phyloP scores from a whole-genome alignment of 495 filamentous ascomycete species.

The Tetracladium marchalianum region DNA sequence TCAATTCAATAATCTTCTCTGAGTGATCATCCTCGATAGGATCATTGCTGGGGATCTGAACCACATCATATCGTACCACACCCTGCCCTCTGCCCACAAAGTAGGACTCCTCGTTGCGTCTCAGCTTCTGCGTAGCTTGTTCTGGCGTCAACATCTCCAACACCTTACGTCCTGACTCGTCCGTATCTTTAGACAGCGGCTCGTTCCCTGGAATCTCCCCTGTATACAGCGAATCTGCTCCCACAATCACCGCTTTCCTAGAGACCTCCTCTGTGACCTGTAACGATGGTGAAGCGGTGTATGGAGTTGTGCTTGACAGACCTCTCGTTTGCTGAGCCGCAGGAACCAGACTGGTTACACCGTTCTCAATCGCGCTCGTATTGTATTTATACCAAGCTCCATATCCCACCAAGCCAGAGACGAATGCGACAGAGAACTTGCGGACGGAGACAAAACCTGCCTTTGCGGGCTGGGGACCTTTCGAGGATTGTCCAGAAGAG shows the following conservation, averaged over 20 bases:
- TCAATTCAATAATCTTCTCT: slow-evolving; percentile 92
- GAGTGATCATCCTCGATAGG: slow-evolving; percentile 98
- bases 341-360: neutral
- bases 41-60: slow-evolving; percentile 89
- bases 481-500: slow-evolving; percentile 30
- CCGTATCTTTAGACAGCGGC: slow-evolving; percentile 77
- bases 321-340: slow-evolving; percentile 2
- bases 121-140: slow-evolving; percentile 81
- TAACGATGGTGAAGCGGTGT: slow-evolving; percentile 3
- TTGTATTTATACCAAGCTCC: slow-evolving; percentile 59
- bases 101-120: slow-evolving; percentile 85
- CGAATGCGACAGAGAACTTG: slow-evolving; percentile 48
- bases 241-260: slow-evolving; percentile 58
- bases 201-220: slow-evolving; percentile 69
- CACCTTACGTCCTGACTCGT: slow-evolving; percentile 68
- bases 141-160: slow-evolving; percentile 95
- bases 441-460: slow-evolving; percentile 46
- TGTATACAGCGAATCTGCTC: slow-evolving; percentile 75
- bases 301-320: slow-evolving; percentile 5
- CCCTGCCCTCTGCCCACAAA: slow-evolving; percentile 82
- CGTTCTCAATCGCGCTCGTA: slow-evolving; percentile 1
- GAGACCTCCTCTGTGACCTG: neutral
- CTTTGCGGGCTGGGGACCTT: slow-evolving; percentile 25
- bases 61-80: slow-evolving; percentile 91
- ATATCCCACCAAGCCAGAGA: slow-evolving; percentile 51